Conservation (phyloP, 768 basidiomycete genomes). For the Podaxis sp. region DNA sequence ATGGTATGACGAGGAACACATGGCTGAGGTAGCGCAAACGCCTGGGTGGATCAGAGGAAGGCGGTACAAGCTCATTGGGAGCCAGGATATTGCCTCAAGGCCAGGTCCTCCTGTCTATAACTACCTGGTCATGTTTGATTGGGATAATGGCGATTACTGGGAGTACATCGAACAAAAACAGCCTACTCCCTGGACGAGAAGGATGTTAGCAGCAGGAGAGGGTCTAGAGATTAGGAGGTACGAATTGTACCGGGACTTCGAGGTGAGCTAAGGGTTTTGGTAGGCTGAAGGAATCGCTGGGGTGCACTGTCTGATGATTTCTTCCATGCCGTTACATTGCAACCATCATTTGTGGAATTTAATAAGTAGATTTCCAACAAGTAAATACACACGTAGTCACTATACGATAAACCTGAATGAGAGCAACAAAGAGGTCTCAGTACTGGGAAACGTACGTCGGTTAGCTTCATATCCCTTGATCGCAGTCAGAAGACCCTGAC, state of each 20-base stretch:
- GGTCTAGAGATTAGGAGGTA: background rate
- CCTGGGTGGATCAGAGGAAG: slow-evolving; percentile 32
- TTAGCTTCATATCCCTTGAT: background rate
- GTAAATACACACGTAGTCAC: no score
- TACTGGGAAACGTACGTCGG: no score
- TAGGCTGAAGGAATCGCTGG: no score
- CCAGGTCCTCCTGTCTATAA: background rate
- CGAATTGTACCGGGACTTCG: background rate
- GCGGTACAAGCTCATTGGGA: slow-evolving; percentile 25
- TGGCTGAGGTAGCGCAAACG: slow-evolving; percentile 24
- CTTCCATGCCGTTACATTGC: no score
- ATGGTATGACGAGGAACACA: slow-evolving; percentile 29
- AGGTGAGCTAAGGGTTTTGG: background rate
- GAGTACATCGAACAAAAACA: background rate
- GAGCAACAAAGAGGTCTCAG: no score
- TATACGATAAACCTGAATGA: no score
- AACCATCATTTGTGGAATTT: no score
- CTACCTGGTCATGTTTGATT: background rate
- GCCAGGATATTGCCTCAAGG: background rate
- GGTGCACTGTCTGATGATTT: no score
- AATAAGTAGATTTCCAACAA: no score
- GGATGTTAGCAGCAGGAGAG: background rate
- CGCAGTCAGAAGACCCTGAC: background rate
- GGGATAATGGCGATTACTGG: background rate
- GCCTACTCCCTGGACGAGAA: background rate